A percentile compares a stretch with the other conserved stretches of the same genome.
These are phyloP conservation scores for Cenchrus americanus DNA, from an alignment of 176 grass and related monocot genomes.

Conservation along the genomic window DNA sequence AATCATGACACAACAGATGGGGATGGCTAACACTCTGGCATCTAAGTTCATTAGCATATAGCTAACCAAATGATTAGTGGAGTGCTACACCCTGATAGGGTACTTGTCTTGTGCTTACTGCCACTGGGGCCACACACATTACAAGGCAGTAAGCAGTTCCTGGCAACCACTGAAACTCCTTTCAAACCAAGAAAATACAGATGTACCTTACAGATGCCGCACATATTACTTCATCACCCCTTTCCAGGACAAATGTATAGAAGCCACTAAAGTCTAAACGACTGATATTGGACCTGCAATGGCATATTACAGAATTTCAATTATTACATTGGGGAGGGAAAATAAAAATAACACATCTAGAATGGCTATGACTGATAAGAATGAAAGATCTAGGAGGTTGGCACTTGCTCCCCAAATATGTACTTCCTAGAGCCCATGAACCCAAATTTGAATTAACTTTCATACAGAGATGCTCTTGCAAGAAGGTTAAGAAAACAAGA, in stretches of 20 bases:
- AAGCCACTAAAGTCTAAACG: conserved; percentile 87
- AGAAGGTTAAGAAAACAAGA: conserved; percentile 8
- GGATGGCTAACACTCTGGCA: no score
- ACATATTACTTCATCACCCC: conserved; percentile 88
- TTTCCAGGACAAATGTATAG: conserved; percentile 91
- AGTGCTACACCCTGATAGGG: background rate
- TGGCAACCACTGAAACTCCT: background rate
- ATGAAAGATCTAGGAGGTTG: background rate
- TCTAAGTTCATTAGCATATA: background rate
- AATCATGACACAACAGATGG: no score
- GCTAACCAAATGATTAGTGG: background rate
- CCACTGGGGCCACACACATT: background rate
- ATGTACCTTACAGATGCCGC: conserved; percentile 81
- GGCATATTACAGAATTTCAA: conserved; percentile 35
- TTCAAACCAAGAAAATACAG: background rate
- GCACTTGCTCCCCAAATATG: conserved; percentile 1
- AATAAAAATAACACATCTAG: background rate
- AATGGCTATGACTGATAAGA: background rate
- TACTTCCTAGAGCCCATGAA: conserved; percentile 29
- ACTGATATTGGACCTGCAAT: conserved; percentile 84
- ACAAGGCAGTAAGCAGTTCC: background rate
- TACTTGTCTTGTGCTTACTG: background rate
- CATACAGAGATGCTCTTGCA: conserved; percentile 10
- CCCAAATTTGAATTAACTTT: conserved; percentile 17
- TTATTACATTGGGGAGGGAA: background rate